Base-by-base conservation (phyloP, 495 filamentous ascomycete species). In the Aspergillus nanangensis region DNA sequence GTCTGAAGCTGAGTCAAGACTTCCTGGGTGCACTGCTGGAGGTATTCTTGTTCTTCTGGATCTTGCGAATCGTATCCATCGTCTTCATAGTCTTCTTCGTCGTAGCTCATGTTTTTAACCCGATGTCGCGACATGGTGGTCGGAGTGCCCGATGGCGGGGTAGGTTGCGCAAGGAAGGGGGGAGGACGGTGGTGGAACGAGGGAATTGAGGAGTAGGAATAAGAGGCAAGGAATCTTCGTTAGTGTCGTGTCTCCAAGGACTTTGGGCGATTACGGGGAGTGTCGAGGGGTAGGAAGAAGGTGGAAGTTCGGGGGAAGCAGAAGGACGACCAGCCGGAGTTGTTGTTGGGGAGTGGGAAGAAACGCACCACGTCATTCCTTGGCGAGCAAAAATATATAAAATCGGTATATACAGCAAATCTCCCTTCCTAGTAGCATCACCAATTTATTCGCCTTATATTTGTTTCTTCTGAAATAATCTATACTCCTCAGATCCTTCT, bases 61-160 rank as follows among this genome's bases (percentile, higher is more conserved):
- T 72, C 69, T 7, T 57, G 61, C 14, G 66, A 69, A 20, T 65
- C 67, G 14, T 72, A 73, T 9, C 65, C 67, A 35, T 73, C 70
- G 18, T 74, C 58, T 24, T 67, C 55, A 40, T 60, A 54, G 18
- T 74, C 67, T 20, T 72, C 69, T 8, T 73, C 71, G 19, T 73
- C 70, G 44, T 71, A 74, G 27, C 59, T 62, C 18, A 75, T 57
- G 31, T 60, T 62, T 40, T 75, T 75, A n/a, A 75, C 56, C 36
- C 71, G 69, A 48, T 72, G 69, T 51, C 61, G 62, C 48, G 71
- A 75, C 71, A 75, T 75, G 36, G 41, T 58, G 17, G 29, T 31
- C n/a, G n/a, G n/a, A n/a, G n/a, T n/a, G n/a, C n/a, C n/a, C n/a
- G n/a, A n/a, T n/a, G n/a, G n/a, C n/a, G n/a, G n/a, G 44, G 52